Conservation (phyloP, 1,284 basidiomycete species). For the Jaminaea rosea region DNA sequence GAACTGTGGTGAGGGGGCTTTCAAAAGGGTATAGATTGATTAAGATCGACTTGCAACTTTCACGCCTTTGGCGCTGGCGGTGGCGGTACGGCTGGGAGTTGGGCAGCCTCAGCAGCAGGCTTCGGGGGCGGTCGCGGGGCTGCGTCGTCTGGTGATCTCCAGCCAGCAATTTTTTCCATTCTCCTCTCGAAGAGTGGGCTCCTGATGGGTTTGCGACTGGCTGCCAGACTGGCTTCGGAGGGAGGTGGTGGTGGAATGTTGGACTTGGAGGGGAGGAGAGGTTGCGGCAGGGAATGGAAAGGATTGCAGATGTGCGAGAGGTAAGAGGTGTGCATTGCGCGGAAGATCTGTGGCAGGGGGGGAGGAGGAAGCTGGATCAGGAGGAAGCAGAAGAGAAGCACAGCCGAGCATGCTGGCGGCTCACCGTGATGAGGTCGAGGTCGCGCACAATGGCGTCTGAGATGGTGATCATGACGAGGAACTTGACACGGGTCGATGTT, state of each 20-base stretch:
- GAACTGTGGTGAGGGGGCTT: too few relatives aligned
- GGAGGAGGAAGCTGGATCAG: background rate
- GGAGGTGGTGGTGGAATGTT: background rate
- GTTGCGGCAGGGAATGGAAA: constrained; percentile 25
- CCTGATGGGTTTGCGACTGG: background rate
- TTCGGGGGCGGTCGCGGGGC: too few relatives aligned
- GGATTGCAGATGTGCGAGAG: constrained; percentile 46
- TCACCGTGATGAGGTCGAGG: constrained; percentile 41
- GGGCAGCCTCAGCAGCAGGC: too few relatives aligned
- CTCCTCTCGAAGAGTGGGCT: background rate
- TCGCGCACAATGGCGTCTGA: constrained; percentile 45
- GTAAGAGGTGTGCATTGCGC: constrained; percentile 46
- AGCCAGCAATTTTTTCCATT: background rate
- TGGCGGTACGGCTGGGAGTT: too few relatives aligned
- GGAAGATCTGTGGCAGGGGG: constrained; percentile 30
- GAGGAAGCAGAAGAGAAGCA: background rate
- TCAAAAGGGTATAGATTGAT: too few relatives aligned
- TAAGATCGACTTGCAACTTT: too few relatives aligned
- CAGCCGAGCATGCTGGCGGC: constrained; percentile 4
- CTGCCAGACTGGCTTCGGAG: background rate
- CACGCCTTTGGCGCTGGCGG: too few relatives aligned
- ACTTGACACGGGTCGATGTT: constrained; percentile 42
- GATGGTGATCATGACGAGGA: constrained; percentile 41
- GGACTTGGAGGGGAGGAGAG: background rate
- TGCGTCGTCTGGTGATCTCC: background rate